Percentiles rank a stretch among this genome's conserved stretches.
phyloP scores from a whole-genome alignment of 768 basidiomycete species.

The Mycena alexandri region DNA sequence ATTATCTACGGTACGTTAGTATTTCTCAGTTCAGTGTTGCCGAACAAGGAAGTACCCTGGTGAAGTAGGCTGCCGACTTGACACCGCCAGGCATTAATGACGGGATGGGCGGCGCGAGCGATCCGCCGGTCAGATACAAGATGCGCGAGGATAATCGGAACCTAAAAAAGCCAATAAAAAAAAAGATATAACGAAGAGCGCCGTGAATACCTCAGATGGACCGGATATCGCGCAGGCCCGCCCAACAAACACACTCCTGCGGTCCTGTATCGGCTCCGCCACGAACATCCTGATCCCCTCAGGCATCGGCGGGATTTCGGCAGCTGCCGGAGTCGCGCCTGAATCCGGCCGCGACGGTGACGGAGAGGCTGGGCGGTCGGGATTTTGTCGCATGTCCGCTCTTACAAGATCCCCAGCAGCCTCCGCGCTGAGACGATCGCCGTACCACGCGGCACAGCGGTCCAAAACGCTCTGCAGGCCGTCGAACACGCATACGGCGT shows the following conservation, averaged over 20 bases:
- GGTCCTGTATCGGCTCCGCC: constrained; percentile 86
- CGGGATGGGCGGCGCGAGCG: constrained; percentile 81
- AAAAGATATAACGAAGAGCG: constrained; percentile 3
- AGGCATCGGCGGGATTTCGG: constrained; percentile 53
- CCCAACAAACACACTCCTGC: constrained; percentile 89
- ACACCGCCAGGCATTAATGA: constrained; percentile 88
- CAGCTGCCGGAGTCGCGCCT: constrained; percentile 8
- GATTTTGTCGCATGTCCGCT: constrained; percentile 57
- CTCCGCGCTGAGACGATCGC: constrained; percentile 69
- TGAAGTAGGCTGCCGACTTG: constrained; percentile 74
- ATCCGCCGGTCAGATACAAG: constrained; percentile 81
- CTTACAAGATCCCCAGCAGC: constrained; percentile 67
- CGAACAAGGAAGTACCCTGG: constrained; percentile 65
- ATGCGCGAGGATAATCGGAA: constrained; percentile 73
- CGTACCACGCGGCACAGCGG: constrained; percentile 76
- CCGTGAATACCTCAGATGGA: constrained; percentile 72
- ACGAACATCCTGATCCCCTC: constrained; percentile 75
- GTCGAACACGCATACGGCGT: constrained; percentile 87
- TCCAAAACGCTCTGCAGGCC: constrained; percentile 84
- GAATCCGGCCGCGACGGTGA: constrained; percentile 36
- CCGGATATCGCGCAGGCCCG: constrained; percentile 85
- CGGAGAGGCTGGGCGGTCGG: constrained; percentile 35
- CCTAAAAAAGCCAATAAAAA: constrained; percentile 55
- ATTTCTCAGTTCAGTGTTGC: not conserved
- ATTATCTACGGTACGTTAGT: constrained; percentile 69